phyloP scores from a whole-genome alignment of 2,329 filamentous ascomycete species.

The Cadophora sp. region DNA sequence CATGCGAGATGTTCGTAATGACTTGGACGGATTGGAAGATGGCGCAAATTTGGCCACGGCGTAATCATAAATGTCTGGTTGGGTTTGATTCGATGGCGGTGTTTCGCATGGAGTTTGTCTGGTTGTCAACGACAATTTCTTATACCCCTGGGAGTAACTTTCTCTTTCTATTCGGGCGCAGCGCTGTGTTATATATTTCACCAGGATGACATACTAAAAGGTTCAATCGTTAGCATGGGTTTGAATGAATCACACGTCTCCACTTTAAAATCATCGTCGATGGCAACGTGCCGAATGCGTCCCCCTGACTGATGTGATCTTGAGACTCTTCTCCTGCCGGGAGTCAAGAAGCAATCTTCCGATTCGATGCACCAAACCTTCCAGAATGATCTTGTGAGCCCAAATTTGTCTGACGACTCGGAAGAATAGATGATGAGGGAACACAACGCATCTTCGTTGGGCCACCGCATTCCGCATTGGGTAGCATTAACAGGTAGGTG shows the following conservation, averaged over 20 bases:
- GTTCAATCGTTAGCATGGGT: slow-evolving; percentile 4
- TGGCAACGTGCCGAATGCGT: not conserved
- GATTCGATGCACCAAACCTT: not conserved
- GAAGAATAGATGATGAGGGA: not conserved
- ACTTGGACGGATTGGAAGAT: not conserved
- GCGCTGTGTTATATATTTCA: not conserved
- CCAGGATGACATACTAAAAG: slow-evolving; percentile 2
- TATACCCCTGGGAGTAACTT: not conserved
- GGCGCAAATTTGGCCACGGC: not conserved
- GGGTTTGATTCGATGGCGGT: not conserved
- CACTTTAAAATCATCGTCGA: not conserved
- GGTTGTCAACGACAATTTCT: not conserved
- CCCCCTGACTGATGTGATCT: not conserved
- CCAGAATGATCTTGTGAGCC: slow-evolving; percentile 3
- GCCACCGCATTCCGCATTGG: not conserved
- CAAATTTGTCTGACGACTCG: not conserved
- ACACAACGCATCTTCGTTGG: not conserved
- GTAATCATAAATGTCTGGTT: not conserved
- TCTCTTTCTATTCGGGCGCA: not conserved
- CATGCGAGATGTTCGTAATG: not conserved
- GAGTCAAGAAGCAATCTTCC: not conserved
- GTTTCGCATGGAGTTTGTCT: not conserved
- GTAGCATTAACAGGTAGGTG: not conserved
- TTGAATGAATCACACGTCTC: slow-evolving; percentile 2
- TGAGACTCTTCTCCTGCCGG: not conserved